Evolutionary conservation across 148 eudicot species (phyloP).

Genomic region (Oxyria digyna): DNA sequence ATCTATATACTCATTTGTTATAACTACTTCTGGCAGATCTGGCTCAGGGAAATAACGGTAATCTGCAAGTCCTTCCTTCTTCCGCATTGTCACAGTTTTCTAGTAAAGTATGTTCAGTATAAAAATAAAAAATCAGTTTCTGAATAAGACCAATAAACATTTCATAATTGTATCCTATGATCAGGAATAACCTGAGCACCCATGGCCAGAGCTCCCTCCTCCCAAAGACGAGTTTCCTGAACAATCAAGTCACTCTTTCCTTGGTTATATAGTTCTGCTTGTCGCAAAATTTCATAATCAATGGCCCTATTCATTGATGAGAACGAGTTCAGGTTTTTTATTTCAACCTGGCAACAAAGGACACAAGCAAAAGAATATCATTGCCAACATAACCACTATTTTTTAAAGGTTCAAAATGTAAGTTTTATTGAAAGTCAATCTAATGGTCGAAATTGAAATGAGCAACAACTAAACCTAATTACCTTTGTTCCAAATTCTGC

Average conservation of each 20-base stretch:
- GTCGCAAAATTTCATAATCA: conserved; percentile 84
- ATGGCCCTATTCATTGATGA: conserved; percentile 82
- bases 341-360: conserved; percentile 57
- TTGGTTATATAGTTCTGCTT: conserved; percentile 59
- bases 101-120: conserved; percentile 18
- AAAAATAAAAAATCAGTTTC: conserved; percentile 18
- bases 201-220: conserved; percentile 85
- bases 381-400: no score
- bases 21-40: conserved; percentile 76
- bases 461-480: no score
- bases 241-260: conserved; percentile 67
- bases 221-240: conserved; percentile 98
- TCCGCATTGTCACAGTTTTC: conserved; percentile 98
- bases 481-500: conserved; percentile 93
- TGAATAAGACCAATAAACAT: background rate
- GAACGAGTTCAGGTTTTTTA: conserved; percentile 84
- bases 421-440: background rate
- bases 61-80: conserved; percentile 97
- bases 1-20: conserved; percentile 50
- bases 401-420: no score
- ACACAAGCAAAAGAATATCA: background rate
- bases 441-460: background rate
- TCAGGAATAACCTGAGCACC: conserved; percentile 69
- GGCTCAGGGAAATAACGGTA: conserved; percentile 99
- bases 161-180: background rate